Conservation (phyloP, 768 basidiomycete genomes). For the Tephrocybe sp. region DNA sequence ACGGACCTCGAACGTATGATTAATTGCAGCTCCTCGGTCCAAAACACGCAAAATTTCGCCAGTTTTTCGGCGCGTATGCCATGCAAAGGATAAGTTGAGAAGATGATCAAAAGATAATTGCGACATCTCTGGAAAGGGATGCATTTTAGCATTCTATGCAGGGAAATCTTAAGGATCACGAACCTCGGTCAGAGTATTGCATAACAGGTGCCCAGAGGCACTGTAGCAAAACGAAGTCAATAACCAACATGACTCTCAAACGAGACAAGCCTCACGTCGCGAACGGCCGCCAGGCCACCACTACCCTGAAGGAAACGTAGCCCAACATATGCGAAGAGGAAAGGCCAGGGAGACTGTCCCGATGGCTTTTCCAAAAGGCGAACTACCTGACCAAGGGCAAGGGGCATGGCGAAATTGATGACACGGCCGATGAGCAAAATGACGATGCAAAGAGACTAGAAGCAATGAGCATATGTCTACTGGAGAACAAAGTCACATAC, state of each 20-base stretch:
- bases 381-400: slow-evolving; percentile 67
- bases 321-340: slow-evolving; percentile 63
- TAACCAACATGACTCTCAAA: not conserved
- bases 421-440: slow-evolving; percentile 72
- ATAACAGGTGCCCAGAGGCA: slow-evolving; percentile 85
- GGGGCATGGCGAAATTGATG: slow-evolving; percentile 72
- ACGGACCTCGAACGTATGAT: slow-evolving; percentile 68
- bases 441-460: slow-evolving; percentile 61
- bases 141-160: not conserved
- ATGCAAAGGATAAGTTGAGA: slow-evolving; percentile 80
- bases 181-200: slow-evolving; percentile 80
- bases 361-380: slow-evolving; percentile 46
- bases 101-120: slow-evolving; percentile 84
- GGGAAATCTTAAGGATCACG: not conserved
- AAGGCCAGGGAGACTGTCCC: slow-evolving; percentile 58
- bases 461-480: slow-evolving; percentile 4
- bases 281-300: slow-evolving; percentile 71
- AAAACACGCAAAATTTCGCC: slow-evolving; percentile 83
- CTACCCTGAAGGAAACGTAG: slow-evolving; percentile 74
- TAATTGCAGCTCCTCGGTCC: slow-evolving; percentile 83
- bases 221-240: slow-evolving; percentile 25
- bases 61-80: slow-evolving; percentile 80
- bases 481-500: slow-evolving; percentile 32
- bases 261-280: slow-evolving; percentile 41
- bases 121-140: slow-evolving; percentile 64